Evolutionary conservation across 2,329 filamentous ascomycete species (phyloP).

Genomic region (Cordyceps javanica): DNA sequence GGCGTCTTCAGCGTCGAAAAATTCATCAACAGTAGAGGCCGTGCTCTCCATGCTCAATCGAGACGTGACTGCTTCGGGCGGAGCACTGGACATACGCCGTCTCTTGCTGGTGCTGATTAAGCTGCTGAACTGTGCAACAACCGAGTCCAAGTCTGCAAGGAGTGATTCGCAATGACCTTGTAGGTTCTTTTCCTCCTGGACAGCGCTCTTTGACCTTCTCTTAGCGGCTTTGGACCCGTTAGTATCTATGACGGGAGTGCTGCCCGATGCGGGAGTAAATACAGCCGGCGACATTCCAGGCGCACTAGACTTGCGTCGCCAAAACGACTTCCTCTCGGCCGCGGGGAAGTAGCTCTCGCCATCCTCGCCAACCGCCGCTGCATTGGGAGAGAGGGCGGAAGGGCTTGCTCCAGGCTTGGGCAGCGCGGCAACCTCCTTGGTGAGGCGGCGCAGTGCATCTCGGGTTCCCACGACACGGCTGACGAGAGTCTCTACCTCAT

Average conservation of each 20-base stretch:
- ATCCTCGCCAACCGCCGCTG: constrained; percentile 43
- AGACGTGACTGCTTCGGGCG: constrained; percentile 38
- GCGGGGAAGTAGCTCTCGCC: constrained; percentile 49
- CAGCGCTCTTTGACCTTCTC: constrained; percentile 30
- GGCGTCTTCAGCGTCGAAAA: constrained; percentile 78
- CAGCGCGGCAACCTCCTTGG: constrained; percentile 69
- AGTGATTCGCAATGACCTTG: constrained; percentile 79
- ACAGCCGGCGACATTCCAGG: constrained; percentile 36
- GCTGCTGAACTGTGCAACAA: constrained; percentile 73
- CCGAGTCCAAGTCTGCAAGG: constrained; percentile 76
- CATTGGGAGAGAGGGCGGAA: constrained; percentile 35
- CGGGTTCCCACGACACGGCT: constrained; percentile 81
- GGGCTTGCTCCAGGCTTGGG: constrained; percentile 21
- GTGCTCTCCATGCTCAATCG: constrained; percentile 73
- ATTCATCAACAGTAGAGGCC: constrained; percentile 68
- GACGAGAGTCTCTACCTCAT: constrained; percentile 76
- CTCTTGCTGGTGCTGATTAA: constrained; percentile 75
- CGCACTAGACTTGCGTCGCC: constrained; percentile 78
- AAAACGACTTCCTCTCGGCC: constrained; percentile 69
- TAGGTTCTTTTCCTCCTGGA: constrained; percentile 56
- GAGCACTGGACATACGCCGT: constrained; percentile 54
- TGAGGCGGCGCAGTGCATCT: constrained; percentile 80
- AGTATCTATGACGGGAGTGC: constrained; percentile 24
- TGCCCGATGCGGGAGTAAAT: constrained; percentile 33
- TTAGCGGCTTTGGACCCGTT: constrained; percentile 28